Evolutionary conservation across 78 protist genomes (phyloP), one percentile per base, ranked within the genome.

Genomic region (Planoprotostelium fungivorum): DNA sequence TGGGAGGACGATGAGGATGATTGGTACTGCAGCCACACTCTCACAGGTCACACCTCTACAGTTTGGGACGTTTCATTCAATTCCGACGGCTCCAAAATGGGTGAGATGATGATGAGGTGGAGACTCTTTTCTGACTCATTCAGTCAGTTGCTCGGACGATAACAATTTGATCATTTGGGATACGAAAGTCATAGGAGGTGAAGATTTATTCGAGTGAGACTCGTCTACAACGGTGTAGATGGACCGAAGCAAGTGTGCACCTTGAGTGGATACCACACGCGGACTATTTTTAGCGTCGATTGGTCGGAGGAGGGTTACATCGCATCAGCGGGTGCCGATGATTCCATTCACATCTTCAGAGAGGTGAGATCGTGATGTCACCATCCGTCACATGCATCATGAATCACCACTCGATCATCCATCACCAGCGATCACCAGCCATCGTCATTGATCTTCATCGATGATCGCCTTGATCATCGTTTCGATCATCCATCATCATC

Each of bases 1-100:
- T 96, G 97, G 97, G 96, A 95, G 34, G 95, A 97, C 84, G 93
- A 38, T 0, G 97, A 91, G 35, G 98, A 96, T 38, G 99, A 98
- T 38, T 98, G 98, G 98, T 89, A n/a, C 34, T 90, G 96, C 88
- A 25, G 83, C 36, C 86, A 93, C 28, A 94, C 97, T n/a, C 90
- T 98, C 84, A 1, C 34, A 25, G 99, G 93, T 28, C 99, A 98
- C 90, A 35, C 10, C 34, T 97, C 98, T 23, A 97, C 99, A 1
- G 97, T 98, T 28, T 98, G 99, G 99, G 91, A 84, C 73, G 38
- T 94, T 35, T 51, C 92, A 38, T 97, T 97, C 89, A 84, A 95
- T n/a, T 34, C 29, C 35, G 39, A n/a, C n/a, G 97, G 97, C n/a
- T 35, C 34, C 37, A 29, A 86, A 5, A 87, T 94, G 31, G 94